These are phyloP conservation scores for Pseudogymnoascus sp. DNA, from an alignment of 2,329 filamentous ascomycete genomes.

Conservation along the genomic window DNA sequence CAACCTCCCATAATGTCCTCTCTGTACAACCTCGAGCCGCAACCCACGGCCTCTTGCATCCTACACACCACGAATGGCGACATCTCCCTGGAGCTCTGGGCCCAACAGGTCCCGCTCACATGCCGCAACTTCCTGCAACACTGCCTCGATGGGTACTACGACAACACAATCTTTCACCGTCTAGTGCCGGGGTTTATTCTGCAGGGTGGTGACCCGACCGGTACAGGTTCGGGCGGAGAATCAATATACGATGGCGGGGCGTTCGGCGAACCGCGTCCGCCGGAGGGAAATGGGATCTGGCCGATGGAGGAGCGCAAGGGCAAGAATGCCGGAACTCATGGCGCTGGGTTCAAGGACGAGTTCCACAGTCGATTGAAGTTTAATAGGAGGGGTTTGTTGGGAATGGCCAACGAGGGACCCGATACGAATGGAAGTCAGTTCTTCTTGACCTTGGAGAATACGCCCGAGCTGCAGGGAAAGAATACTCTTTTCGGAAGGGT, in stretches of 20 bases:
- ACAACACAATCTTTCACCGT: slow-evolving; percentile 87
- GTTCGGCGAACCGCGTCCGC: slow-evolving; percentile 39
- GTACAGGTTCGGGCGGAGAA: slow-evolving; percentile 84
- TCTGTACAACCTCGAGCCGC: slow-evolving; percentile 90
- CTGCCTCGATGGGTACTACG: slow-evolving; percentile 92
- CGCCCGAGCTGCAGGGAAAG: slow-evolving; percentile 77
- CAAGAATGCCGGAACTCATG: slow-evolving; percentile 50
- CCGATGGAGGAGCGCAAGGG: slow-evolving; percentile 59
- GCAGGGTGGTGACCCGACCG: slow-evolving; percentile 90
- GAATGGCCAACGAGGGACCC: slow-evolving; percentile 88
- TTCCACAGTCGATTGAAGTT: slow-evolving; percentile 89
- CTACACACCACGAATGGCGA: slow-evolving; percentile 87
- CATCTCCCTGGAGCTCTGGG: slow-evolving; percentile 86
- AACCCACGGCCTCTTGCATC: slow-evolving; percentile 85
- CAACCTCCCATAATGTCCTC: slow-evolving; percentile 59
- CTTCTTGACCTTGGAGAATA: slow-evolving; percentile 83
- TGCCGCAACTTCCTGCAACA: slow-evolving; percentile 94
- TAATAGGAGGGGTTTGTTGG: slow-evolving; percentile 80
- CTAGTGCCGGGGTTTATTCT: slow-evolving; percentile 86
- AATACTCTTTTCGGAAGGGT: slow-evolving; percentile 93
- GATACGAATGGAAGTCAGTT: slow-evolving; percentile 93
- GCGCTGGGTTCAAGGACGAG: slow-evolving; percentile 68
- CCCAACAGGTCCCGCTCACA: slow-evolving; percentile 84
- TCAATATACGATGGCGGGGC: slow-evolving; percentile 84
- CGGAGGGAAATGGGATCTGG: slow-evolving; percentile 28